These are phyloP conservation scores for Ophiostoma angusticollis DNA, from an alignment of 2,329 filamentous ascomycete genomes.

Conservation along the genomic window DNA sequence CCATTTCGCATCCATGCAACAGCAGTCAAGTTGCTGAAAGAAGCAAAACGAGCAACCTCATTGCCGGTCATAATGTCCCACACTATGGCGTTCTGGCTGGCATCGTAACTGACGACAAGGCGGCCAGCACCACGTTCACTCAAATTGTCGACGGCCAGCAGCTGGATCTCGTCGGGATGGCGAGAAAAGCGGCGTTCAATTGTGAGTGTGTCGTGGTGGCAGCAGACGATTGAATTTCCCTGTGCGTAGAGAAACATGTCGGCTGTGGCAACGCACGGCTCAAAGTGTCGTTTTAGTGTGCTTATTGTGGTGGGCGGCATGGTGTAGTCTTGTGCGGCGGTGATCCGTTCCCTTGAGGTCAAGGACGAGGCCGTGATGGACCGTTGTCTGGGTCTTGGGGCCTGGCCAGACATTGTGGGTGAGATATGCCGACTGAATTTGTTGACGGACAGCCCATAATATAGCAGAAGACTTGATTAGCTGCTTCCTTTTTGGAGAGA, in stretches of 20 bases:
- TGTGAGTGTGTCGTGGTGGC: constrained; percentile 83
- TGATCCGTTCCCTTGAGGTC: constrained; percentile 20
- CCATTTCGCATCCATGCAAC: constrained; percentile 96
- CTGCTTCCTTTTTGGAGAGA: too few species aligned
- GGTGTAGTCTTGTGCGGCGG: constrained; percentile 37
- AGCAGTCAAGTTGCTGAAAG: constrained; percentile 73
- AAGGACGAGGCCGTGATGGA: constrained; percentile 45
- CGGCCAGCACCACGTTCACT: constrained; percentile 77
- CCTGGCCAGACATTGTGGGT: constrained; percentile 43
- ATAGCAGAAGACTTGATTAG: too few species aligned
- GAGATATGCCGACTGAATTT: background rate
- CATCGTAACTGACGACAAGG: constrained; percentile 86
- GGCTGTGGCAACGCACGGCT: constrained; percentile 81
- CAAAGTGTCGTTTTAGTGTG: constrained; percentile 48
- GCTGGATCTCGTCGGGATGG: constrained; percentile 69
- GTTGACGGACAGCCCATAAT: background rate
- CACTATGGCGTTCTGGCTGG: constrained; percentile 80
- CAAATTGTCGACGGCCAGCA: constrained; percentile 81
- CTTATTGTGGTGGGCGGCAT: constrained; percentile 37
- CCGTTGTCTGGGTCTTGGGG: constrained; percentile 43
- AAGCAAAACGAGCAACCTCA: constrained; percentile 82
- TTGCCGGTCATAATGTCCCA: constrained; percentile 92
- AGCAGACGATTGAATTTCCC: constrained; percentile 67
- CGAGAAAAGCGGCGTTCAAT: constrained; percentile 77
- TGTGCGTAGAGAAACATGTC: constrained; percentile 85